phyloP scores from a whole-genome alignment of 2,329 filamentous ascomycete genomes.

The Neofusicoccum kwambonambiense region DNA sequence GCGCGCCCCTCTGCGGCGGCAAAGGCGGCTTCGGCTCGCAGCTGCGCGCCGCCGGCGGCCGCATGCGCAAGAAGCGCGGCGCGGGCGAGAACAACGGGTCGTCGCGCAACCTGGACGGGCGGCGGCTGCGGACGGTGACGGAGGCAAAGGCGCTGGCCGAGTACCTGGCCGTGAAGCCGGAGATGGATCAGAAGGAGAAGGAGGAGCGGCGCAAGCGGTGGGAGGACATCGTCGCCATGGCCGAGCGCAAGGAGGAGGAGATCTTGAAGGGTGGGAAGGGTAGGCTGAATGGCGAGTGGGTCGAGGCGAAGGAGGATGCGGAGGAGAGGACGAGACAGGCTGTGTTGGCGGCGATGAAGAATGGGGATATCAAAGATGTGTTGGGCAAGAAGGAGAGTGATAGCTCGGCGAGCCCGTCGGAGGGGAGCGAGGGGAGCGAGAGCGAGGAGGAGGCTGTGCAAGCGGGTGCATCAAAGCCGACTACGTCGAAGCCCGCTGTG shows the following conservation, averaged over 20 bases:
- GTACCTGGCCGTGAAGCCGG: constrained; percentile 91
- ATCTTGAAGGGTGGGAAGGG: constrained; percentile 69
- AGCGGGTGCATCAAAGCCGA: constrained; percentile 24
- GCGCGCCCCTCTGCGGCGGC: constrained; percentile 78
- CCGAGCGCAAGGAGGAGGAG: constrained; percentile 81
- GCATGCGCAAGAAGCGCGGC: constrained; percentile 90
- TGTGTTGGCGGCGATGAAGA: constrained; percentile 68
- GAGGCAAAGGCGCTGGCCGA: constrained; percentile 95
- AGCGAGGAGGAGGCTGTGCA: constrained; percentile 33
- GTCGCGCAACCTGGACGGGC: constrained; percentile 88
- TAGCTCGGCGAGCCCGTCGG: constrained; percentile 28
- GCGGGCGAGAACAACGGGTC: constrained; percentile 83
- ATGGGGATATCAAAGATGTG: constrained; percentile 49
- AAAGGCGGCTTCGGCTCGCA: constrained; percentile 98
- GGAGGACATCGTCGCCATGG: constrained; percentile 82
- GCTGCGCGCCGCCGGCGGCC: constrained; percentile 90
- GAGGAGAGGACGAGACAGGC: constrained; percentile 78
- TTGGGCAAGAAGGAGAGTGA: constrained; percentile 46
- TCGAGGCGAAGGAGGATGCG: constrained; percentile 90
- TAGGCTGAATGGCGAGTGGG: constrained; percentile 81
- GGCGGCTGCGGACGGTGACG: constrained; percentile 84
- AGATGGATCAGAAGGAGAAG: constrained; percentile 94
- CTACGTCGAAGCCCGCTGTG: constrained; percentile 18
- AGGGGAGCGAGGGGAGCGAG: constrained; percentile 7
- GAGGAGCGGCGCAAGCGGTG: constrained; percentile 80